Evolutionary conservation across 345 rosid genomes (phyloP).

Genomic region (Kandelia obovata): DNA sequence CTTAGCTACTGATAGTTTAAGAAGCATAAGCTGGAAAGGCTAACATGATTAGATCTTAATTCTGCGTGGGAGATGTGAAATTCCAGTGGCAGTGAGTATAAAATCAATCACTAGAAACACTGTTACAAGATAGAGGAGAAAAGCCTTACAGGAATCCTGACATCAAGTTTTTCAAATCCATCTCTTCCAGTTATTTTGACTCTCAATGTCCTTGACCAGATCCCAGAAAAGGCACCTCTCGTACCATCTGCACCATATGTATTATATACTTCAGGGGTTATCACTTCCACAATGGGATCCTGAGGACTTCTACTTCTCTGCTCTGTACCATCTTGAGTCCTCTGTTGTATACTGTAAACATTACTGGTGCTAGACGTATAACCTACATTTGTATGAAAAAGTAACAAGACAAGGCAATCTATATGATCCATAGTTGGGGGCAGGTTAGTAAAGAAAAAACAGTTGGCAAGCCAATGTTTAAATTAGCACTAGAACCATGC

Average conservation of each 20-base stretch:
- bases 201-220: conserved; percentile 83
- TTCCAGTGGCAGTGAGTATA: too few relatives aligned
- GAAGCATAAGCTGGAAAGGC: conserved; percentile 1
- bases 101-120: neutral
- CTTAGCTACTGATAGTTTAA: neutral
- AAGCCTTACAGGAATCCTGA: conserved; percentile 76
- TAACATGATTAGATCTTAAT: neutral
- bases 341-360: conserved; percentile 42
- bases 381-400: conserved; percentile 21
- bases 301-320: conserved; percentile 43
- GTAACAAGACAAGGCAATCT: conserved; percentile 1
- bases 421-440: neutral
- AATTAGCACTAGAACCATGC: neutral
- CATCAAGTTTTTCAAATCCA: conserved; percentile 80
- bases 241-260: conserved; percentile 55
- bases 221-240: conserved; percentile 60
- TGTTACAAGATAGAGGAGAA: neutral
- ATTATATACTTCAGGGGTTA: conserved; percentile 64
- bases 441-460: neutral
- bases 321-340: conserved; percentile 46
- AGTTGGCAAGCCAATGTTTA: neutral
- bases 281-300: conserved; percentile 77
- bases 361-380: conserved; percentile 45
- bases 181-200: conserved; percentile 79
- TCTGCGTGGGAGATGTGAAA: too few relatives aligned